phyloP scores from a whole-genome alignment of 192 early-diverging fungal genomes.

The Chytriomyces sp. region DNA sequence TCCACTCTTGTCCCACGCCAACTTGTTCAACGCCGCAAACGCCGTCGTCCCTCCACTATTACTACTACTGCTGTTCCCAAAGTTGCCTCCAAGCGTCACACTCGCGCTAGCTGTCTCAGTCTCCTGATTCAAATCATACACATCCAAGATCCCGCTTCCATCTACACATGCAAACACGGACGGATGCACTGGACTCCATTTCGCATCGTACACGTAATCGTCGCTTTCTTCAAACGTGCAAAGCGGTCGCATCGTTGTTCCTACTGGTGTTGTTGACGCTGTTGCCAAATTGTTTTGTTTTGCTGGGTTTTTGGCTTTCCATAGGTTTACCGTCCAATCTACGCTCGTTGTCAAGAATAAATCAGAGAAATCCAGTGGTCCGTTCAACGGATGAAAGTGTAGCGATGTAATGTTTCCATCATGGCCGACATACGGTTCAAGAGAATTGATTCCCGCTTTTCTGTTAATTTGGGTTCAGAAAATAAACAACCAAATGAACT shows the following conservation, averaged over 20 bases:
- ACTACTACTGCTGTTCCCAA: conserved; percentile 81
- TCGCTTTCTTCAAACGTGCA: conserved; percentile 90
- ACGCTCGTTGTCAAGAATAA: conserved; percentile 89
- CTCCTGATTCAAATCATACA: conserved; percentile 94
- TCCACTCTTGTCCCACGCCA: conserved; percentile 93
- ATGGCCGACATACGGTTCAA: conserved; percentile 88
- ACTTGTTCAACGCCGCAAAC: conserved; percentile 83
- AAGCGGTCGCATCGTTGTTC: conserved; percentile 64
- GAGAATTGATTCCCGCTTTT: conserved; percentile 92
- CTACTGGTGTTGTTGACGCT: neutral
- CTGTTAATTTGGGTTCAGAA: conserved; percentile 44
- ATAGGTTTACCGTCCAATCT: conserved; percentile 98
- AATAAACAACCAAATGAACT: neutral
- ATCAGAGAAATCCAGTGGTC: conserved; percentile 87
- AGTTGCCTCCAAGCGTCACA: neutral
- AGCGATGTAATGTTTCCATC: conserved; percentile 85
- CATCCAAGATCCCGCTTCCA: conserved; percentile 84
- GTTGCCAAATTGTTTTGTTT: neutral
- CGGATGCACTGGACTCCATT: conserved; percentile 97
- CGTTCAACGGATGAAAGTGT: conserved; percentile 85
- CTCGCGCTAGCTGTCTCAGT: conserved; percentile 65
- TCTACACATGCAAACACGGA: conserved; percentile 91
- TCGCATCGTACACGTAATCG: conserved; percentile 97
- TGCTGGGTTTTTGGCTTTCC: conserved; percentile 65
- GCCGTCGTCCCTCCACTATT: conserved; percentile 66